Base-by-base conservation (phyloP, 1,284 basidiomycete genomes). In the Filobasidium uniguttulatum region DNA sequence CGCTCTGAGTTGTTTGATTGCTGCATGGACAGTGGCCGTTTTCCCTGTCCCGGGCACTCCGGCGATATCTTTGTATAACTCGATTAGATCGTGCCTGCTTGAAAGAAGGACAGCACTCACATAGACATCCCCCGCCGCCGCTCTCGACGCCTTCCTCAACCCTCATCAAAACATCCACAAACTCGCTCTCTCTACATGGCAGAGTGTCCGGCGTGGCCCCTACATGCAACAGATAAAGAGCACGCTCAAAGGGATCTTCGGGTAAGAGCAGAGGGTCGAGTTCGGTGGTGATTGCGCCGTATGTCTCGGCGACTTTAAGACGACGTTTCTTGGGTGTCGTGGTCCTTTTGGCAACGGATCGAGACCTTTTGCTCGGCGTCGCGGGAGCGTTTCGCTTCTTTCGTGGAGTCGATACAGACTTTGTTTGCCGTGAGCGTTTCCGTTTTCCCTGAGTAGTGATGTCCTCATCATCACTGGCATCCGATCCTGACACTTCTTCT, bases 21-120 rank as follows among this genome's bases (percentile, higher is more conserved):
- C 83, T 1, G 85, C 85, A 60, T 93, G 88, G 0, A 98, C 90
- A 0, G 94, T 98, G 0, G 94, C 94, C 2, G 94, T 98, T 72
- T 98, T 99, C 2, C 94, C 93, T 7, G 93, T 97, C 1, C 94
- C 94, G 7, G 94, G 94, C 1, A 97, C 89, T 19, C 93, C 94
- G 5, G 91, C 93, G 41, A 98, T 91, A 66, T 93, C 88, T 91
- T 49, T 2, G 15, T 25, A 34, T 1, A 22, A 20, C 15, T 20
- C n/a, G 8, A 19, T 30, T 12, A 26, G n/a, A n/a, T n/a, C n/a
- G n/a, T n/a, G n/a, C n/a, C n/a, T n/a, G n/a, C n/a, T n/a, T n/a
- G n/a, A n/a, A 37, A 29, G 4, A 36, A 15, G 4, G 9, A 29
- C 15, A 5, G 33, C 15, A 75, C 88, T 63, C 64, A 89, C 93